phyloP scores from a whole-genome alignment of 2,329 filamentous ascomycete species.

The Cercospora sp. region DNA sequence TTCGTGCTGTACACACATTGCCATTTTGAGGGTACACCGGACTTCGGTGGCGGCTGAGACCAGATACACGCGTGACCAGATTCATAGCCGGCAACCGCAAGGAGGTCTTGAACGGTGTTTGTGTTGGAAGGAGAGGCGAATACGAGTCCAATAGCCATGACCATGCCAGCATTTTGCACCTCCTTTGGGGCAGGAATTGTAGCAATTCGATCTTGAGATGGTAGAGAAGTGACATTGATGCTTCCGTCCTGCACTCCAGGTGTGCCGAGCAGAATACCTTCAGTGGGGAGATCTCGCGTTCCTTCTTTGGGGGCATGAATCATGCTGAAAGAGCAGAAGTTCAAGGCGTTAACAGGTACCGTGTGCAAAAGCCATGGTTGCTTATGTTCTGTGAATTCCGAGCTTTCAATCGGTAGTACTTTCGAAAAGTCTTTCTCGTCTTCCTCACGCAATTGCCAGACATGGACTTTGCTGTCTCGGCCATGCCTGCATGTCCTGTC shows the following conservation, averaged over 20 bases:
- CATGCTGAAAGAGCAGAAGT: slow-evolving; percentile 83
- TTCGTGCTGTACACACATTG: slow-evolving; percentile 62
- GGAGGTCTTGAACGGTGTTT: slow-evolving; percentile 48
- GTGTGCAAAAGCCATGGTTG: slow-evolving; percentile 85
- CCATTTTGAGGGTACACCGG: slow-evolving; percentile 51
- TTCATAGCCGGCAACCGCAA: slow-evolving; percentile 78
- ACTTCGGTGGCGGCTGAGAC: slow-evolving; percentile 35
- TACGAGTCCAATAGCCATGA: slow-evolving; percentile 69
- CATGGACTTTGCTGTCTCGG: slow-evolving; percentile 78
- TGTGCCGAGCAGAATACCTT: slow-evolving; percentile 67
- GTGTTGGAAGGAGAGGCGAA: slow-evolving; percentile 44
- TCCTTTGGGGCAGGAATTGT: slow-evolving; percentile 54
- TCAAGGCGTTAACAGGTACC: slow-evolving; percentile 85
- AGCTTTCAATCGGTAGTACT: slow-evolving; percentile 66
- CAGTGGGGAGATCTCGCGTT: slow-evolving; percentile 23
- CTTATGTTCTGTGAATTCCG: slow-evolving; percentile 48
- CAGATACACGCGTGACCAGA: slow-evolving; percentile 70
- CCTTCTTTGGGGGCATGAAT: slow-evolving; percentile 41
- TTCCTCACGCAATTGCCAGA: slow-evolving; percentile 70
- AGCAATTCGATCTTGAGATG: slow-evolving; percentile 68
- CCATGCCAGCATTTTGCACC: slow-evolving; percentile 67
- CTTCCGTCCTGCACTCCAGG: slow-evolving; percentile 56
- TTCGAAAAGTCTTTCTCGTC: slow-evolving; percentile 67
- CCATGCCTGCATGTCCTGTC: slow-evolving; percentile 65
- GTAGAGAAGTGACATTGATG: slow-evolving; percentile 83